Conservation (phyloP, 352 stramenopile genomes). For the Globisporangium barbulae region DNA sequence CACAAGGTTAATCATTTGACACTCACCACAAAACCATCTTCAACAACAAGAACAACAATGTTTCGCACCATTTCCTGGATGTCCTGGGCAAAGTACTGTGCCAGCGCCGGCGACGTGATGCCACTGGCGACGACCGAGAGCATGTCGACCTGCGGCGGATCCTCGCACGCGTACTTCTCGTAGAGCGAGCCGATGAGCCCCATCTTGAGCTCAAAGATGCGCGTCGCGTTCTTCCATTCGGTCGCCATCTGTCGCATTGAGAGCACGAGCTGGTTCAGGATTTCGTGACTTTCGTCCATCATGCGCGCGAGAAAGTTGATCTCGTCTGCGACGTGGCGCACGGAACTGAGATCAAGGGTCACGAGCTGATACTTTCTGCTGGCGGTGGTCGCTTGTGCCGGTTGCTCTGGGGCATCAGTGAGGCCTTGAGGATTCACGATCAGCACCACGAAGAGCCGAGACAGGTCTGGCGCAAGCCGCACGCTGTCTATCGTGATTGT, state of each 20-base stretch:
- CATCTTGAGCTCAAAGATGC: constrained; percentile 79
- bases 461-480: constrained; percentile 34
- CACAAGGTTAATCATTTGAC: neutral
- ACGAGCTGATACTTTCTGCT: constrained; percentile 30
- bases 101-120: constrained; percentile 56
- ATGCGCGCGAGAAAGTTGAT: constrained; percentile 29
- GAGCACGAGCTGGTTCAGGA: constrained; percentile 32
- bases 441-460: constrained; percentile 33
- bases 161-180: constrained; percentile 68
- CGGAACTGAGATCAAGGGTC: constrained; percentile 29
- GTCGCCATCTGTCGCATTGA: constrained; percentile 36
- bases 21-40: neutral
- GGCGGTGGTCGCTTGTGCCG: neutral
- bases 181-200: constrained; percentile 68
- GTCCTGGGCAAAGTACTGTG: constrained; percentile 80
- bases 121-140: constrained; percentile 54
- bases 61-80: constrained; percentile 71
- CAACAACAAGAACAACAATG: neutral
- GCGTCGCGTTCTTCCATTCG: constrained; percentile 78
- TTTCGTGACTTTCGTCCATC: constrained; percentile 20
- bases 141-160: constrained; percentile 71
- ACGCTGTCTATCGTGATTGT: constrained; percentile 35
- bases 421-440: no score
- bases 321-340: constrained; percentile 32
- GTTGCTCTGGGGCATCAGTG: neutral